phyloP scores from a whole-genome alignment of 1,139 yeast species.

The Blastobotrys persicus region DNA sequence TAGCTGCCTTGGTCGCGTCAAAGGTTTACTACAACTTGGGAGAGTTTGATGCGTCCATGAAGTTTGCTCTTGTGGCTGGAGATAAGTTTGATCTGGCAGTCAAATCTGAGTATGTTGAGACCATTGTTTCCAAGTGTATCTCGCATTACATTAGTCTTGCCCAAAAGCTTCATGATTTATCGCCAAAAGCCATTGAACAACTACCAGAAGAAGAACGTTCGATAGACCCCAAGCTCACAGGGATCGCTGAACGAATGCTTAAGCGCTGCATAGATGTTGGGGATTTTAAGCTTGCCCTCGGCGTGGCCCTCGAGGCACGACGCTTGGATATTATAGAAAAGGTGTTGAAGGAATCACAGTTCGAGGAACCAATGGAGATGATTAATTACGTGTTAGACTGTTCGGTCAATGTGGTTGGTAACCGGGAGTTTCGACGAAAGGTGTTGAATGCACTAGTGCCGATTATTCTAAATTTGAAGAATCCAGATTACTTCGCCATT shows the following conservation, averaged over 20 bases:
- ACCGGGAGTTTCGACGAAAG: conserved; percentile 61
- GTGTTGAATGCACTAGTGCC: conserved; percentile 64
- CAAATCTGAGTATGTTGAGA: conserved; percentile 83
- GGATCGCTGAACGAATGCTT: conserved; percentile 84
- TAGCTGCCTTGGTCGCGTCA: conserved; percentile 91
- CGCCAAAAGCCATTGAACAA: conserved; percentile 24
- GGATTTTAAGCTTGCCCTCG: conserved; percentile 80
- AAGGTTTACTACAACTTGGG: conserved; percentile 95
- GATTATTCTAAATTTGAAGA: conserved; percentile 54
- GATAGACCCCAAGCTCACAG: conserved; percentile 62
- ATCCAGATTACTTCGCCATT: conserved; percentile 75
- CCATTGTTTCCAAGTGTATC: conserved; percentile 90
- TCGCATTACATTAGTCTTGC: conserved; percentile 71
- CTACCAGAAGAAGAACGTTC: conserved; percentile 24
- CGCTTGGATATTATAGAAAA: conserved; percentile 76
- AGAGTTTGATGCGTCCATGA: conserved; percentile 88
- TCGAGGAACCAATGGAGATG: conserved; percentile 47
- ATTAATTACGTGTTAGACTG: conserved; percentile 77
- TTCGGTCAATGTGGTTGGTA: conserved; percentile 62
- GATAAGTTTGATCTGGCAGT: conserved; percentile 63
- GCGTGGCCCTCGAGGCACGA: conserved; percentile 85
- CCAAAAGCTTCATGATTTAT: conserved; percentile 51
- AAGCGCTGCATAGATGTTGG: conserved; percentile 68
- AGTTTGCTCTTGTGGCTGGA: conserved; percentile 83
- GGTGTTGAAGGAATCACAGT: conserved; percentile 46